Evolutionary conservation across 345 rosid species (phyloP).

Genomic region (Sonneratia caseolaris): DNA sequence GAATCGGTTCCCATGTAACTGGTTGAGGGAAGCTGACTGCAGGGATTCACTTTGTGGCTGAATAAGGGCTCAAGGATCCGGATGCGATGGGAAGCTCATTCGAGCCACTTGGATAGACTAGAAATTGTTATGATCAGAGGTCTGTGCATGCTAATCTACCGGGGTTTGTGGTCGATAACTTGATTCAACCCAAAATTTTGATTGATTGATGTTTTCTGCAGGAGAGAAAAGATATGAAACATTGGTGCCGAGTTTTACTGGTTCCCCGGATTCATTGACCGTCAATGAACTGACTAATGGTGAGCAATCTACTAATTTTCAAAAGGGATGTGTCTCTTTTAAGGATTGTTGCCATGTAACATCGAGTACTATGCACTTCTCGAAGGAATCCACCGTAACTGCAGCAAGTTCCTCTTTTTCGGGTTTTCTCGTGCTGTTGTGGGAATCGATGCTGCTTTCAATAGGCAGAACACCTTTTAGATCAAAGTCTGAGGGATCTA

Average conservation of each 20-base stretch:
- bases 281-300: conserved; percentile 23
- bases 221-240: conserved; percentile 35
- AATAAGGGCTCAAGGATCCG: conserved; percentile 45
- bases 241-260: conserved; percentile 22
- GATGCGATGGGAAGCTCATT: conserved; percentile 38
- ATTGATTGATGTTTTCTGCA: conserved; percentile 9
- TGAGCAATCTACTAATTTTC: conserved; percentile 9
- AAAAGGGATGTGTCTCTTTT: background rate
- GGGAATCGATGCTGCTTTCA: too few species aligned
- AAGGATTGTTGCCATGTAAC: background rate
- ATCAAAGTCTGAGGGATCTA: too few species aligned
- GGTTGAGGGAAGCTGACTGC: conserved; percentile 2
- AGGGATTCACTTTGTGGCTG: conserved; percentile 59
- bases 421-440: too few species aligned
- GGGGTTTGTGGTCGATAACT: background rate
- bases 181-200: background rate
- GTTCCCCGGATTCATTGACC: conserved; percentile 7
- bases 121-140: conserved; percentile 43
- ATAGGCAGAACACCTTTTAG: too few species aligned
- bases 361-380: background rate
- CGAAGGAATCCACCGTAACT: background rate
- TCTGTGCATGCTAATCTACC: background rate
- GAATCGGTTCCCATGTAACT: background rate
- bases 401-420: background rate
- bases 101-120: conserved; percentile 28